Base-by-base conservation (phyloP, 495 filamentous ascomycete genomes). In the Penicillium silybi region DNA sequence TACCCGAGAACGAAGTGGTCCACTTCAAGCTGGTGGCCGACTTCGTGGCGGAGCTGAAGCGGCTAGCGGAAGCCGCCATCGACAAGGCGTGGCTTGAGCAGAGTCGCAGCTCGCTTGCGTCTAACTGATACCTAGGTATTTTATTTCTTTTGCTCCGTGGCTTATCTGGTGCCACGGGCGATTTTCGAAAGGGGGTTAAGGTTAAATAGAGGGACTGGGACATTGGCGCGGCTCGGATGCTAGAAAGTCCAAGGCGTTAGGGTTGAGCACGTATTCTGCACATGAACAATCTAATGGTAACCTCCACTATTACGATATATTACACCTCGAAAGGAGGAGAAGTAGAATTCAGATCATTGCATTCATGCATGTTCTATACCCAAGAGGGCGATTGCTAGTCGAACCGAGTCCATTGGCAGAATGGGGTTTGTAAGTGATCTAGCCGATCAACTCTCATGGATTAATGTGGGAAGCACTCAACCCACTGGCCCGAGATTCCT, bases 1-100 rank as follows among this genome's bases (percentile, higher is more conserved):
- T 71, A n/a, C 64, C 54, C 5, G 60, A 64, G 1, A 70, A 65
- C n/a, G 78, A 80, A 59, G 61, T 74, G 35, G 52, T 68, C 26
- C 72, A 78, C 16, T 56, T 79, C 26, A 72, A 72, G 32, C 54
- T 77, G 39, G 68, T 77, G 7, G 74, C 74, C 4, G 73, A 78
- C 23, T 80, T 80, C 34, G 66, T 80, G 15, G 58, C 55, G 6
- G 78, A 80, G 52, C 40, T 80, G 19, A 65, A 70, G 32, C 55
- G 71, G 18, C 60, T 80, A 20, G 75, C 72, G 9, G 63, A 56
- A 27, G 72, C 72, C 56, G 64, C 66, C n/a, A 66, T 71, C 60
- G 72, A 73, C 19, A 72, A 72, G 62, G 69, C 72, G 11, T 71
- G 65, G 68, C 69, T 40, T 55, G 65, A 68, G 61, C 55, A 41